These are phyloP conservation scores for Tricholoma matsutake DNA, from an alignment of 768 basidiomycete species.

Conservation along the genomic window DNA sequence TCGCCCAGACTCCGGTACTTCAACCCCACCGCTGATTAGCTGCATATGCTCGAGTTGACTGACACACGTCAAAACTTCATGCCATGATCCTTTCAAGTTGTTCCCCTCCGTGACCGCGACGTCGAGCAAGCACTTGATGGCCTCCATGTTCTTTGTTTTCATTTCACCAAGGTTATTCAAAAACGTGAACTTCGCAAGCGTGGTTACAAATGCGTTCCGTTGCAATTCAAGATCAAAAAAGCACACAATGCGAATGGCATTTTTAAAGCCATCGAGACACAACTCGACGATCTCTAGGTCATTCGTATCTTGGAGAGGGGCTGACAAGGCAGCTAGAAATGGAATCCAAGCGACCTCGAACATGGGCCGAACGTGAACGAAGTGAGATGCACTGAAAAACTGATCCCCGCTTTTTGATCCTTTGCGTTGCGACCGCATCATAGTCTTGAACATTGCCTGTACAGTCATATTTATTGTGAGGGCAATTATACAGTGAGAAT, in stretches of 20 bases:
- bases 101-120: conserved; percentile 97
- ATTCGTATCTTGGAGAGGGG: conserved; percentile 91
- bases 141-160: conserved; percentile 99
- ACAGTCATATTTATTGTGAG: conserved; percentile 7
- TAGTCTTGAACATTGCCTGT: conserved; percentile 86
- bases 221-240: conserved; percentile 97
- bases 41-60: conserved; percentile 99
- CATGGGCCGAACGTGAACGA: conserved; percentile 97
- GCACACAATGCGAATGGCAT: conserved; percentile 94
- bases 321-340: conserved; percentile 92
- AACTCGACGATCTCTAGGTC: conserved; percentile 89
- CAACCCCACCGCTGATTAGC: conserved; percentile 87
- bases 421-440: conserved; percentile 90
- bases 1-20: conserved; percentile 72
- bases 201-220: conserved; percentile 98
- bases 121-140: conserved; percentile 92
- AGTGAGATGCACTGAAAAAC: conserved; percentile 95
- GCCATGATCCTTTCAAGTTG: conserved; percentile 93
- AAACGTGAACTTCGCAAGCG: conserved; percentile 95
- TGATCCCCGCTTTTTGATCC: conserved; percentile 76
- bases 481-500: conserved; percentile 1
- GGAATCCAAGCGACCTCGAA: conserved; percentile 99
- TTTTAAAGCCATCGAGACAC: conserved; percentile 94
- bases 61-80: conserved; percentile 93
- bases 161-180: conserved; percentile 97